A percentile compares a stretch with the other conserved stretches of the same genome.
These are phyloP conservation scores for Talaromyces atroroseus DNA, from an alignment of 2,329 filamentous ascomycete genomes.

Conservation along the genomic window DNA sequence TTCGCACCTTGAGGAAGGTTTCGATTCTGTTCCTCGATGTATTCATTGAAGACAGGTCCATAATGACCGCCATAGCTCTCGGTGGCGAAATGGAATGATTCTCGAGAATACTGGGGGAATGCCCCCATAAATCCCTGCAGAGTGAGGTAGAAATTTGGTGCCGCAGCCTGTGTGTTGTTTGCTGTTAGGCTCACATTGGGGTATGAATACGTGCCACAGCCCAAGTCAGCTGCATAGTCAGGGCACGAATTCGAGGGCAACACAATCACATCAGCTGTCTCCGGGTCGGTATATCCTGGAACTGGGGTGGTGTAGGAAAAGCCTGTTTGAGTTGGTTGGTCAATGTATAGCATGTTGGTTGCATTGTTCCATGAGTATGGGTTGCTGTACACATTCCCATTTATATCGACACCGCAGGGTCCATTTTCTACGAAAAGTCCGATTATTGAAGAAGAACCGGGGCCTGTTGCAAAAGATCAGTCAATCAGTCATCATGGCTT, in stretches of 20 bases:
- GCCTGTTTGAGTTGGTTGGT: constrained; percentile 58
- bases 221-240: constrained; percentile 10
- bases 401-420: constrained; percentile 38
- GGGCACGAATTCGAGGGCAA: constrained; percentile 32
- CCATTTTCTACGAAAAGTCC: constrained; percentile 41
- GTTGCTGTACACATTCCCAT: constrained; percentile 43
- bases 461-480: too few species aligned
- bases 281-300: constrained; percentile 29
- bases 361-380: constrained; percentile 56
- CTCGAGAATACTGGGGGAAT: constrained; percentile 58
- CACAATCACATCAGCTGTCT: constrained; percentile 24
- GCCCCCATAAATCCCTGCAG: constrained; percentile 58
- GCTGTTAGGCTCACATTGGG: constrained; percentile 50
- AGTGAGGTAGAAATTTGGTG: constrained; percentile 54
- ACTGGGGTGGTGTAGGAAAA: constrained; percentile 47
- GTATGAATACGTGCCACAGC: constrained; percentile 12
- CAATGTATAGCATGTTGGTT: constrained; percentile 64
- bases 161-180: constrained; percentile 49
- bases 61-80: constrained; percentile 45
- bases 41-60: constrained; percentile 36
- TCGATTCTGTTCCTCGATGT: constrained; percentile 39
- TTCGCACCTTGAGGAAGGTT: constrained; percentile 29
- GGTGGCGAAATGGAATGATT: constrained; percentile 47
- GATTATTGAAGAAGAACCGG: constrained; percentile 41
- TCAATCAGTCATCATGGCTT: background rate